Evolutionary conservation across 2,329 filamentous ascomycete genomes (phyloP).

Genomic region (Stemphylium beticola): DNA sequence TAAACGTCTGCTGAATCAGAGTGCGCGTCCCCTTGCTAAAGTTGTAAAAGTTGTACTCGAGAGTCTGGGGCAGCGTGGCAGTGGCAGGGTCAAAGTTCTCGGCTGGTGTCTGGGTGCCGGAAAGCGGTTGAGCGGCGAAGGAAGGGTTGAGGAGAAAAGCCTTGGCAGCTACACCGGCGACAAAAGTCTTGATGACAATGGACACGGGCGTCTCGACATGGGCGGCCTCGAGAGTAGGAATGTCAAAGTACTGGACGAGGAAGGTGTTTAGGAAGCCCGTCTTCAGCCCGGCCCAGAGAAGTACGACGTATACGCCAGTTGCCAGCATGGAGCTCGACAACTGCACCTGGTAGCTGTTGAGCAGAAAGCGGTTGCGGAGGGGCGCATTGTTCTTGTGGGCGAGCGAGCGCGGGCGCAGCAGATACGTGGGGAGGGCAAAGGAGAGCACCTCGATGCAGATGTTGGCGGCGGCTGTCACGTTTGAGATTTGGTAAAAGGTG

Average conservation of each 20-base stretch:
- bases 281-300: slow-evolving; percentile 71
- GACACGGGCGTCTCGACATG: slow-evolving; percentile 64
- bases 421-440: slow-evolving; percentile 73
- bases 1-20: slow-evolving; percentile 61
- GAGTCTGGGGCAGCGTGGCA: slow-evolving; percentile 71
- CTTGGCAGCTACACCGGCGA: slow-evolving; percentile 73
- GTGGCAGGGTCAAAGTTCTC: slow-evolving; percentile 68
- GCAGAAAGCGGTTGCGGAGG: slow-evolving; percentile 51
- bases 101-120: slow-evolving; percentile 54
- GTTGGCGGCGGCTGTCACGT: slow-evolving; percentile 65
- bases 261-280: slow-evolving; percentile 70
- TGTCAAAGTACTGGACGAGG: slow-evolving; percentile 76
- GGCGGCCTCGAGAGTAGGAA: slow-evolving; percentile 72
- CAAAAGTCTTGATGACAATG: slow-evolving; percentile 63
- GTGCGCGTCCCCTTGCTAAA: slow-evolving; percentile 70
- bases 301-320: slow-evolving; percentile 75
- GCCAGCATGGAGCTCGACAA: slow-evolving; percentile 71
- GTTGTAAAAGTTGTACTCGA: slow-evolving; percentile 76
- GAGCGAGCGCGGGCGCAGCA: slow-evolving; percentile 71
- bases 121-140: slow-evolving; percentile 61
- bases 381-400: slow-evolving; percentile 64
- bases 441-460: slow-evolving; percentile 72
- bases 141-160: slow-evolving; percentile 79
- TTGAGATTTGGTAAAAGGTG: slow-evolving; percentile 76
- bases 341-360: slow-evolving; percentile 45